A percentile compares a stretch with the other conserved stretches of the same genome.
Conservation (phyloP, 305 asterid species). For the Fraxinus paxiana region DNA sequence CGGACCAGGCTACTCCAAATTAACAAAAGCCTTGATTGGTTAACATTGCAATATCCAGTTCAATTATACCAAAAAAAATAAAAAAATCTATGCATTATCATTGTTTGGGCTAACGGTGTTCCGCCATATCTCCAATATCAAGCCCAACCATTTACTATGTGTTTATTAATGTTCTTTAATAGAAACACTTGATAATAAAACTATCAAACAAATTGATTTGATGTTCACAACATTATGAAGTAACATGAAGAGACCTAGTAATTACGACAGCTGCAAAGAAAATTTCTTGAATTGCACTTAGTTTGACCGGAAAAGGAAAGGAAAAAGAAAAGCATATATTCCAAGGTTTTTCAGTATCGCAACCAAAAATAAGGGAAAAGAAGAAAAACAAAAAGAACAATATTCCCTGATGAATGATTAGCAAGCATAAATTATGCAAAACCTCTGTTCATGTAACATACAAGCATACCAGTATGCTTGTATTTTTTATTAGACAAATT, state of each 20-base stretch:
- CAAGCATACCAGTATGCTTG: neutral
- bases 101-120: neutral
- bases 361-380: neutral
- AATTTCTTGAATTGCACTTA: neutral
- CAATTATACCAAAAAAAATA: neutral
- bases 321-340: neutral
- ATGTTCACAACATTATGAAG: neutral
- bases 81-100: neutral
- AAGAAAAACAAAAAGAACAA: neutral
- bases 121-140: neutral
- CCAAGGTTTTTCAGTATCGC: neutral
- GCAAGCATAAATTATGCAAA: neutral
- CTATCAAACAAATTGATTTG: neutral
- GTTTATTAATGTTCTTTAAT: neutral
- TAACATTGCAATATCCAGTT: slow-evolving; percentile 7
- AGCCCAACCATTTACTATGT: neutral
- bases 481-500: neutral
- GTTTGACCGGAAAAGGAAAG: neutral
- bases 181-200: neutral
- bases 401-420: neutral
- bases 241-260: neutral
- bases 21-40: slow-evolving; percentile 18
- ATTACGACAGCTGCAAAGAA: neutral
- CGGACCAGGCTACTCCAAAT: slow-evolving; percentile 94
- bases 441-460: neutral